Evolutionary conservation across 495 filamentous ascomycete genomes (phyloP).

Genomic region (Chaetomium tenue): DNA sequence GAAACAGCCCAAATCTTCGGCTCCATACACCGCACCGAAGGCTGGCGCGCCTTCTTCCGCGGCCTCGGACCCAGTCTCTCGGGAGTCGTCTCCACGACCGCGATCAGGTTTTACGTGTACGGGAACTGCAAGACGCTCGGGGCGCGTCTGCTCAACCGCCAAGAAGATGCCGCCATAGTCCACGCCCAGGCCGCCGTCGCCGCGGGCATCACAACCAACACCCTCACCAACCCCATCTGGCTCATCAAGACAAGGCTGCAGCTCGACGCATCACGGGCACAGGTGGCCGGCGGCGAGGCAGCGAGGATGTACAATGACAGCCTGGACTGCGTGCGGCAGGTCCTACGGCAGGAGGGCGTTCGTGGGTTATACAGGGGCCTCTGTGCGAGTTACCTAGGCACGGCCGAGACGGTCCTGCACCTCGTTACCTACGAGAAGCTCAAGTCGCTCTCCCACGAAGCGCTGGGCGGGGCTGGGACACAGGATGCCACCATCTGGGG

Average conservation of each 20-base stretch:
- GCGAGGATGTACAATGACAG: constrained; percentile 4
- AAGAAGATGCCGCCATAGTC: background rate
- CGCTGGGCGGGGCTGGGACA: background rate
- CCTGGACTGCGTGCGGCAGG: constrained; percentile 12
- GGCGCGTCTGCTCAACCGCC: background rate
- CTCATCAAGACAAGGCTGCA: background rate
- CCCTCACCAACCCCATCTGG: constrained; percentile 7
- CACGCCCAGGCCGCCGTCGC: constrained; percentile 5
- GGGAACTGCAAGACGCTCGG: background rate
- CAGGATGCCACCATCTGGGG: background rate
- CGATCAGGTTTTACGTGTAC: constrained; percentile 8
- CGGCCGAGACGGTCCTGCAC: constrained; percentile 3
- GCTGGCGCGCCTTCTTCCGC: constrained; percentile 8
- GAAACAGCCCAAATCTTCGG: background rate
- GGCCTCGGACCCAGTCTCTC: constrained; percentile 2
- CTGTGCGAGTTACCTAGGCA: constrained; percentile 8
- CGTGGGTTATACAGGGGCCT: constrained; percentile 10
- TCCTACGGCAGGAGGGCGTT: constrained; percentile 7
- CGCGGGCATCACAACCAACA: background rate
- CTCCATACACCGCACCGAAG: constrained; percentile 1
- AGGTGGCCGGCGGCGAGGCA: background rate
- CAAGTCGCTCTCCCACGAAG: background rate
- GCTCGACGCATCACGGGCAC: constrained; percentile 2
- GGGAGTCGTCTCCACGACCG: background rate
- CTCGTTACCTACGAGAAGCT: constrained; percentile 9